These are phyloP conservation scores for Hypoxylon rubiginosum DNA, from an alignment of 2,329 filamentous ascomycete species.

Conservation along the genomic window DNA sequence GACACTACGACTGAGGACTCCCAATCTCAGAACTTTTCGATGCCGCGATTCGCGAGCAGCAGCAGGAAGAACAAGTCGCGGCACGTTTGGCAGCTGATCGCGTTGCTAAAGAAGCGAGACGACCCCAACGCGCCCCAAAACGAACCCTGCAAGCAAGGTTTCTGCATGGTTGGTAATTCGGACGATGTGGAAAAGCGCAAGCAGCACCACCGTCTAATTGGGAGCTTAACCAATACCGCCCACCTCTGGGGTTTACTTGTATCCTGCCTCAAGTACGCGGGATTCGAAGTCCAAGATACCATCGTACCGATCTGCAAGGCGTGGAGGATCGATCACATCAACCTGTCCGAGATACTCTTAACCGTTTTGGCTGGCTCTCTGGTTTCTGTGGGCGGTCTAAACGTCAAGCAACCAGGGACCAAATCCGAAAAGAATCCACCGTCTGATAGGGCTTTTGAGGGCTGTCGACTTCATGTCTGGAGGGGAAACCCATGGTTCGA, in stretches of 20 bases:
- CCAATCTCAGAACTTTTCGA: too few species aligned
- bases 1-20: too few species aligned
- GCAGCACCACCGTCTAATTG: conserved; percentile 11
- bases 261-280: conserved; percentile 6
- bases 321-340: conserved; percentile 21
- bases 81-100: not conserved
- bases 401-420: conserved; percentile 14
- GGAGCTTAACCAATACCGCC: not conserved
- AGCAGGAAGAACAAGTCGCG: not conserved
- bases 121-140: not conserved
- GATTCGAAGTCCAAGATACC: conserved; percentile 13
- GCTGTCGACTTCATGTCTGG: not conserved
- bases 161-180: conserved; percentile 15
- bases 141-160: conserved; percentile 13
- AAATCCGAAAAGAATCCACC: conserved; percentile 17
- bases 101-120: not conserved
- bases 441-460: not conserved
- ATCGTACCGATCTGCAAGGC: conserved; percentile 22
- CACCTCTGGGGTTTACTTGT: conserved; percentile 5
- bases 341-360: conserved; percentile 23
- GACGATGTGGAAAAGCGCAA: conserved; percentile 15
- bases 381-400: conserved; percentile 16
- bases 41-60: conserved; percentile 10
- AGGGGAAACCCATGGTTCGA: not conserved
- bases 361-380: conserved; percentile 22